phyloP scores from a whole-genome alignment of 1,139 yeast genomes.

The Debaryomycetaceae sp. region DNA sequence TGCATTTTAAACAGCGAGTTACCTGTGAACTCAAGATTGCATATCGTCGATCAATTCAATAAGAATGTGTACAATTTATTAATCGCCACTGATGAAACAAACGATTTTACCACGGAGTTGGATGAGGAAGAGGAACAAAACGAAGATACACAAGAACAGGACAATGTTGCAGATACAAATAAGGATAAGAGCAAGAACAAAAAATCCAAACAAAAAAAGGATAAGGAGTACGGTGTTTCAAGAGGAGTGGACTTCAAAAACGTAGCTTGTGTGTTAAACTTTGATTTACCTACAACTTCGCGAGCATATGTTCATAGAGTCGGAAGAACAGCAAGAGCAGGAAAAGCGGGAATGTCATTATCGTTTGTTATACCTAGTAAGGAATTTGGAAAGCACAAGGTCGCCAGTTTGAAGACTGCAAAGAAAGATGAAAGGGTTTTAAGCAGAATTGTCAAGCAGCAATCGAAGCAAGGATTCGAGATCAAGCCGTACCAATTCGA shows the following conservation, averaged over 20 bases:
- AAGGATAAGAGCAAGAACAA: slow-evolving; percentile 18
- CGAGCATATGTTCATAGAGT: slow-evolving; percentile 90
- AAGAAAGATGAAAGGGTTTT: slow-evolving; percentile 85
- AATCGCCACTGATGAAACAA: slow-evolving; percentile 93
- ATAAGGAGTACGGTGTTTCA: slow-evolving; percentile 87
- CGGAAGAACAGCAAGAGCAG: slow-evolving; percentile 98
- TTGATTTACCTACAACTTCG: slow-evolving; percentile 89
- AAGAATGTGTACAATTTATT: slow-evolving; percentile 81
- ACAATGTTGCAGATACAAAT: slow-evolving; percentile 13
- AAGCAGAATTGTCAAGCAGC: slow-evolving; percentile 72
- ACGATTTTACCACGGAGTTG: slow-evolving; percentile 47
- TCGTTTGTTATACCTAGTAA: slow-evolving; percentile 85
- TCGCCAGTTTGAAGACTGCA: slow-evolving; percentile 67
- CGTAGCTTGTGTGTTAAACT: slow-evolving; percentile 94
- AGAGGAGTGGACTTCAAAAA: slow-evolving; percentile 96
- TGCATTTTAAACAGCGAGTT: slow-evolving; percentile 90
- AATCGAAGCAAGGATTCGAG: slow-evolving; percentile 69
- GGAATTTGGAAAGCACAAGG: slow-evolving; percentile 86
- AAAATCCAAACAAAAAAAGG: slow-evolving; percentile 42
- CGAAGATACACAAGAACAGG: slow-evolving; percentile 22
- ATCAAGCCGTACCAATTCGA: slow-evolving; percentile 85
- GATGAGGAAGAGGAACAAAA: slow-evolving; percentile 48
- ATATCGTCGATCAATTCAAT: slow-evolving; percentile 93
- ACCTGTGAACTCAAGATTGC: slow-evolving; percentile 89
- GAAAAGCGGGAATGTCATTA: slow-evolving; percentile 90